Conservation (phyloP, 179 eudicot genomes). For the Nepenthes alata region DNA sequence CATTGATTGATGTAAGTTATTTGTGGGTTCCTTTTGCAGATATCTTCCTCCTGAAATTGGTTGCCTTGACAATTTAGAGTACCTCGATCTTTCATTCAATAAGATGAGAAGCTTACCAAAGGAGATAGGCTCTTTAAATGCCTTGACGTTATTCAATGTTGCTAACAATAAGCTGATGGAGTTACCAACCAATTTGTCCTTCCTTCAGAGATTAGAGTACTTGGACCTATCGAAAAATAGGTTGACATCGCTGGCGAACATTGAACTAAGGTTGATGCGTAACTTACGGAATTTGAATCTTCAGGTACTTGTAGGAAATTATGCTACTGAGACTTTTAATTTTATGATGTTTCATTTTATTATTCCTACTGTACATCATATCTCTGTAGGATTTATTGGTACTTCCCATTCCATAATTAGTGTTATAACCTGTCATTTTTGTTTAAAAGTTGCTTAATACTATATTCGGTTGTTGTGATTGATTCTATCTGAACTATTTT, state of each 20-base stretch:
- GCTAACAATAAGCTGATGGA: constrained; percentile 67
- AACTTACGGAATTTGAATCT: constrained; percentile 63
- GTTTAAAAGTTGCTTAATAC: no score
- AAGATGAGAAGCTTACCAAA: constrained; percentile 68
- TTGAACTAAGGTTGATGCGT: constrained; percentile 60
- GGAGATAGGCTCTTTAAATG: constrained; percentile 52
- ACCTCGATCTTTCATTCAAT: constrained; percentile 80
- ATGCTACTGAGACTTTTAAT: not conserved
- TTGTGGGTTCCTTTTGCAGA: constrained; percentile 35
- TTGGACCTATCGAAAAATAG: constrained; percentile 83
- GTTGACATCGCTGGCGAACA: constrained; percentile 50
- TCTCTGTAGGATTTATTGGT: no score
- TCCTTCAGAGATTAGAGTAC: constrained; percentile 51
- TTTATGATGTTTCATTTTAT: constrained; percentile 1
- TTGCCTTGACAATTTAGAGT: constrained; percentile 57
- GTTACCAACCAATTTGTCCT: constrained; percentile 60
- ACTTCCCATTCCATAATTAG: no score
- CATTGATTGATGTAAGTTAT: not conserved
- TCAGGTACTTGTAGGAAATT: constrained; percentile 44
- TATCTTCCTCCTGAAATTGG: constrained; percentile 93
- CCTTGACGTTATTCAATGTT: constrained; percentile 56
- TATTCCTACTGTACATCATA: not conserved
- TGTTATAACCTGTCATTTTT: no score
- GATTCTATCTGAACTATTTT: no score
- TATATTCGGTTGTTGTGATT: no score